Evolutionary conservation across 345 rosid species (phyloP), one percentile per base, ranked within the genome.

Genomic region (Euclidium syriacum): DNA sequence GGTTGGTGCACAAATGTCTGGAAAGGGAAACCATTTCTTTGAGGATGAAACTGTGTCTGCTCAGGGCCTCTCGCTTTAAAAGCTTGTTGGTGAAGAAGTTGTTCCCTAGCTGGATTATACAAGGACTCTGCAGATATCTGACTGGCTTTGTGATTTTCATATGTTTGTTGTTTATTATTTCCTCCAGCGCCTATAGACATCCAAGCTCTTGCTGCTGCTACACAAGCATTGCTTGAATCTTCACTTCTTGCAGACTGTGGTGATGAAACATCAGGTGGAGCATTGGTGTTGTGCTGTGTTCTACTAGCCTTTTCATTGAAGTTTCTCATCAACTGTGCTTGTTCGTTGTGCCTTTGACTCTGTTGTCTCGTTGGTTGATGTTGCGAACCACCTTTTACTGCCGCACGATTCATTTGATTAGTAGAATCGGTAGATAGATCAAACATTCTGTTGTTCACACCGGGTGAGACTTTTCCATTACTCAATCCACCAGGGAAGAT

Each of bases 171-270:
- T 75, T 68, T 84, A 57, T 68, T 83, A 41, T 71, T 73, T 11
- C 88, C 89, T 55, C 80, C 89, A 24, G 86, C 80, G 42, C 94
- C 96, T 48, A 87, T 57, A 8, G 94, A 86, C 95, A 89, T 92
- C 95, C 95, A 89, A 4, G 86, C 95, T 22, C 88, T 66, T 41
- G 96, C 87, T 58, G 91, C 96, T 30, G 80, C 73, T 26, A 66
- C 78, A 2, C 91, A 78, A 57, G 86, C 95, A 76, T 81, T 86
- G 74, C 70, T 70, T 3, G 86, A 67, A 68, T 79, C 92, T 62
- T 83, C 81, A 73, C 69, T 58, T 81, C 80, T 75, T 41, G 40
- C 35, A 18, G 85, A 61, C 27, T 80, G 75, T 69, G 71, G 70
- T 10, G 84, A 60, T 32, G 75, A 64, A 44, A 50, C 68, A 50